phyloP scores from a whole-genome alignment of 768 basidiomycete species.

The Kwoniella sp. region DNA sequence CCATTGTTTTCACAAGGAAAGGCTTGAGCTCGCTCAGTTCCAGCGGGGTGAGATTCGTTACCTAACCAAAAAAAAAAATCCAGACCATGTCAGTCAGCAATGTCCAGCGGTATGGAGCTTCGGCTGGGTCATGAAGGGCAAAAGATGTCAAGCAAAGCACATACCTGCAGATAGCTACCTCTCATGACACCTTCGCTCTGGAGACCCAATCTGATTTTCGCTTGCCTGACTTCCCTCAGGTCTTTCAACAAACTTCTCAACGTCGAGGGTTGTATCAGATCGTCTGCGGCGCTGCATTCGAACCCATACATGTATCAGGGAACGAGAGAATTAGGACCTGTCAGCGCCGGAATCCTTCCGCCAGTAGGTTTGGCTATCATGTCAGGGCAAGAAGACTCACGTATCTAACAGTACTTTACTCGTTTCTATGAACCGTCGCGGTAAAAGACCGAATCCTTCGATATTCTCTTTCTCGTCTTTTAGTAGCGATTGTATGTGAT shows the following conservation, averaged over 20 bases:
- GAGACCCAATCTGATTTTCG: slow-evolving; percentile 86
- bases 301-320: not conserved
- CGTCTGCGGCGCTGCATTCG: slow-evolving; percentile 75
- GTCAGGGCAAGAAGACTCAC: slow-evolving; percentile 60
- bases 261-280: slow-evolving; percentile 79
- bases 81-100: not conserved
- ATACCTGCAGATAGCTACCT: slow-evolving; percentile 46
- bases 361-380: too few relatives aligned
- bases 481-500: slow-evolving; percentile 75
- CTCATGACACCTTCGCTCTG: slow-evolving; percentile 57
- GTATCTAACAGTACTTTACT: slow-evolving; percentile 90
- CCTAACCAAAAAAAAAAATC: slow-evolving; percentile 34
- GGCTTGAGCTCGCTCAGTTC: slow-evolving; percentile 53
- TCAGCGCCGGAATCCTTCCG: too few relatives aligned
- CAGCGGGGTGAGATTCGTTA: slow-evolving; percentile 51
- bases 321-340: too few relatives aligned
- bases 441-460: slow-evolving; percentile 73
- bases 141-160: slow-evolving; percentile 1
- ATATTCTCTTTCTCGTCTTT: slow-evolving; percentile 69
- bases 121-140: too few relatives aligned
- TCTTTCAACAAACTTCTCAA: slow-evolving; percentile 85
- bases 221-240: slow-evolving; percentile 91
- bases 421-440: slow-evolving; percentile 85
- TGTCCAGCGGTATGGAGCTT: too few relatives aligned
- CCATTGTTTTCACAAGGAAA: slow-evolving; percentile 53